Evolutionary conservation across 2,329 filamentous ascomycete genomes (phyloP).

Genomic region (Penicillium sp.): DNA sequence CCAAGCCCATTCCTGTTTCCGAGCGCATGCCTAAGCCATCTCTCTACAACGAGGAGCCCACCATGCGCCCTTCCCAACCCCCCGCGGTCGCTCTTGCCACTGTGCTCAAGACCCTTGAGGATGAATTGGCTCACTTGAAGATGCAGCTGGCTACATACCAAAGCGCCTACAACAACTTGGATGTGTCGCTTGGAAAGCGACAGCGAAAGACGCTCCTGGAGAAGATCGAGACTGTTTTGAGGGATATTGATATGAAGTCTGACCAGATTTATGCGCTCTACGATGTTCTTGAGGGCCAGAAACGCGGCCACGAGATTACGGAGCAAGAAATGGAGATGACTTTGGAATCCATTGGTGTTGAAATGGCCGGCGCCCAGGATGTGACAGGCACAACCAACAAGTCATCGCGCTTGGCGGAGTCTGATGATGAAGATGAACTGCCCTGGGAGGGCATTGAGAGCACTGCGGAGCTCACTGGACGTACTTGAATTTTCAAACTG

Average conservation of each 20-base stretch:
- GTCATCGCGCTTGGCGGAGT: constrained; percentile 24
- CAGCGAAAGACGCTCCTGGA: constrained; percentile 62
- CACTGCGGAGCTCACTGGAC: constrained; percentile 40
- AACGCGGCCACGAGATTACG: constrained; percentile 64
- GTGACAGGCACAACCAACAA: constrained; percentile 32
- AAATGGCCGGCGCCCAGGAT: constrained; percentile 24
- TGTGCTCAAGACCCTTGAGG: constrained; percentile 79
- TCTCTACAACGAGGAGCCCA: constrained; percentile 57
- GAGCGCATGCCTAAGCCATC: constrained; percentile 46
- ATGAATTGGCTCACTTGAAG: constrained; percentile 77
- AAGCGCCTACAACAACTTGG: constrained; percentile 63
- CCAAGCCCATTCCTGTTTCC: constrained; percentile 53
- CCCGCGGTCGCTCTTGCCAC: constrained; percentile 73
- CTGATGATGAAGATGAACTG: constrained; percentile 40
- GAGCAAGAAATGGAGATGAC: constrained; percentile 66
- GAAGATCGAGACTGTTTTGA: constrained; percentile 62
- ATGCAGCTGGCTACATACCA: constrained; percentile 65
- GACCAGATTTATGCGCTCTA: constrained; percentile 81
- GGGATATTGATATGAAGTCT: constrained; percentile 69
- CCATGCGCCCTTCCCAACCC: constrained; percentile 62
- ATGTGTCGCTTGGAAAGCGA: constrained; percentile 65
- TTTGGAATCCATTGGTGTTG: constrained; percentile 49
- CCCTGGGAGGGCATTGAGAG: constrained; percentile 48
- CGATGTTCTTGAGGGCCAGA: constrained; percentile 80
- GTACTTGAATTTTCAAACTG: constrained; percentile 2